Percentiles rank a stretch among this genome's conserved stretches.
Conservation (phyloP, 306 rosid species). For the Vigna unguiculata region DNA sequence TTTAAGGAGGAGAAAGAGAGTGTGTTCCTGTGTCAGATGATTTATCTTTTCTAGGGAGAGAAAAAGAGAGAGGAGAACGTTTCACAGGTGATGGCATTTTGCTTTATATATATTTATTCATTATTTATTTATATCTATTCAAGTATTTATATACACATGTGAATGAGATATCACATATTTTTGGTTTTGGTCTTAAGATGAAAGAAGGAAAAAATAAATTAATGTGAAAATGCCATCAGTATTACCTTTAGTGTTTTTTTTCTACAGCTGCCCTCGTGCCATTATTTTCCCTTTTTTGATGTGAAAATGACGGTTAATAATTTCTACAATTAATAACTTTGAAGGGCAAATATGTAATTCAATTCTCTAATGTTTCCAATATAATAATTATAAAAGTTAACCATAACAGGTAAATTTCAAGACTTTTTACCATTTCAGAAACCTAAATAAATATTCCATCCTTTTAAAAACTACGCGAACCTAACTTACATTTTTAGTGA, state of each 20-base stretch:
- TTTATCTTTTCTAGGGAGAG: conserved; percentile 38
- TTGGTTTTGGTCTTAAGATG: background rate
- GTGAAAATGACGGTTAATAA: background rate
- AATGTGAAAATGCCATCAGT: background rate
- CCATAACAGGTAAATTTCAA: too few species aligned
- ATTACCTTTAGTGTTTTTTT: background rate
- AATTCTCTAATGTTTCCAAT: too few species aligned
- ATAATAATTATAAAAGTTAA: too few species aligned
- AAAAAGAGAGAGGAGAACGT: conserved; percentile 12
- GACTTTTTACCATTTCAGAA: too few species aligned
- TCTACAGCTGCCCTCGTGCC: background rate
- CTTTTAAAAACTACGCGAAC: too few species aligned
- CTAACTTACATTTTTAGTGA: too few species aligned
- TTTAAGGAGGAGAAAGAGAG: conserved; percentile 49
- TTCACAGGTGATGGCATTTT: conserved; percentile 22
- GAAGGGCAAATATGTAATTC: too few species aligned
- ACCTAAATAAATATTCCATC: too few species aligned
- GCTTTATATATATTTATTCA: background rate
- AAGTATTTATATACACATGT: background rate
- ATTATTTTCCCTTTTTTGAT: background rate
- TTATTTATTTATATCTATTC: background rate
- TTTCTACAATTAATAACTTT: background rate
- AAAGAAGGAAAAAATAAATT: background rate
- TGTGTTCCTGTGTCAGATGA: conserved; percentile 54
- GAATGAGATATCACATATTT: background rate